Percentiles rank a stretch among this genome's conserved stretches.
These are phyloP conservation scores for Kazachstania sp. DNA, from an alignment of 1,139 yeast genomes.

Conservation along the genomic window DNA sequence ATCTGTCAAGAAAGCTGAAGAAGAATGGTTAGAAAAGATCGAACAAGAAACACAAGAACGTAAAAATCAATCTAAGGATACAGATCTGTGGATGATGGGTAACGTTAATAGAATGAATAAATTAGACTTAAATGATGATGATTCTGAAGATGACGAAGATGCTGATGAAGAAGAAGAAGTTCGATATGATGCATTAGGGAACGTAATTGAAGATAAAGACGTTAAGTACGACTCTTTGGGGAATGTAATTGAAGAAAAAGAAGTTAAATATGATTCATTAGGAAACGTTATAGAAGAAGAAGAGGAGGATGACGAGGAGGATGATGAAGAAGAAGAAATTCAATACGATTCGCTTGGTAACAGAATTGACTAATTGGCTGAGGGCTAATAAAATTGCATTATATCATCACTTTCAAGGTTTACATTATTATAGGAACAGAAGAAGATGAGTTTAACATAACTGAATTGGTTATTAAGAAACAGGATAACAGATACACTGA, in stretches of 20 bases:
- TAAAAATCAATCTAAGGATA: conserved; percentile 41
- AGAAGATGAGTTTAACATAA: too few relatives aligned
- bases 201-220: conserved; percentile 17
- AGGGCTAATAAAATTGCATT: too few relatives aligned
- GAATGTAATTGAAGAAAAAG: conserved; percentile 14
- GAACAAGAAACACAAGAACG: conserved; percentile 64
- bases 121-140: conserved; percentile 19
- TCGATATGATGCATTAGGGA: conserved; percentile 24
- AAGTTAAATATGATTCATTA: conserved; percentile 22
- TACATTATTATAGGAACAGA: too few relatives aligned
- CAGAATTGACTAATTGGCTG: conserved; percentile 8
- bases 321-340: conserved; percentile 11
- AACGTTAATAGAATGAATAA: conserved; percentile 47
- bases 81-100: conserved; percentile 74
- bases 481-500: too few relatives aligned
- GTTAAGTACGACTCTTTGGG: conserved; percentile 24
- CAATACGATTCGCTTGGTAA: conserved; percentile 24
- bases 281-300: conserved; percentile 16
- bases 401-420: too few relatives aligned
- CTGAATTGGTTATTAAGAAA: too few relatives aligned
- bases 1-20: conserved; percentile 66
- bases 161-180: conserved; percentile 25
- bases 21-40: conserved; percentile 59
- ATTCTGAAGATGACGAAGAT: conserved; percentile 27
- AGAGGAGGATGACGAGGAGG: conserved; percentile 12